Evolutionary conservation across 2,329 filamentous ascomycete species (phyloP), one percentile per base, ranked within the genome.

Genomic region (Clonostachys rosea): DNA sequence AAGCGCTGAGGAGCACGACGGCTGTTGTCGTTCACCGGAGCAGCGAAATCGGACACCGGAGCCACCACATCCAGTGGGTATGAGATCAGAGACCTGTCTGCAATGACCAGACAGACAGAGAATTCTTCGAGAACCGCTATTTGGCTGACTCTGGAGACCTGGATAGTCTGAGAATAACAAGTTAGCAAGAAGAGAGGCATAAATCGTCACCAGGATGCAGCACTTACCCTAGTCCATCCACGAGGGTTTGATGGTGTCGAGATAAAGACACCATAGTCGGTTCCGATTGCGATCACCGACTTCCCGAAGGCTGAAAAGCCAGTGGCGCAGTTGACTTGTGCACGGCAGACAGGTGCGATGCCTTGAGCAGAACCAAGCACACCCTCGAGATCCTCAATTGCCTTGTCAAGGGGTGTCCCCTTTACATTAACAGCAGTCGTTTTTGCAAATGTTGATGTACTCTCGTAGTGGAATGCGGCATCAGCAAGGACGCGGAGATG

Each of bases 71-170:
- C 95, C 40, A 99, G 79, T 46, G 96, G 92, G 62, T 96, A 96
- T 3, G 92, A 91, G 53, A 96, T 89, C 24, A 99, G 75, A 13
- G 88, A 86, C 62, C 91, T 91, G 66, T 99, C 94, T 1, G 92
- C 84, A 53, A 97, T 91, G 50, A 99, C 77, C 30, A 99, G 75
- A 64, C 95, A 94, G 13, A 97, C 76, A 40, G 90, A 94, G 64
- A 97, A 97, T 54, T 97, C 94, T 61, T 99, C 95, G 7, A 99
- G 80, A 1, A 99, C 89, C 0, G 94, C 86, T 43, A 99, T 88
- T 62, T 99, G 94, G 3, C 92, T 95, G 14, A 99, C 91, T 48
- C 84, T 83, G 42, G 73, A 72, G 54, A 84, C 82, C 62, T 84
- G 81, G 20, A 96, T 90, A 8, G 88, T 84, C 87, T 95, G 59